Percentiles rank a stretch among this genome's conserved stretches.
Evolutionary conservation across 148 eudicot species (phyloP).

Genomic region (Diospyros kaki): DNA sequence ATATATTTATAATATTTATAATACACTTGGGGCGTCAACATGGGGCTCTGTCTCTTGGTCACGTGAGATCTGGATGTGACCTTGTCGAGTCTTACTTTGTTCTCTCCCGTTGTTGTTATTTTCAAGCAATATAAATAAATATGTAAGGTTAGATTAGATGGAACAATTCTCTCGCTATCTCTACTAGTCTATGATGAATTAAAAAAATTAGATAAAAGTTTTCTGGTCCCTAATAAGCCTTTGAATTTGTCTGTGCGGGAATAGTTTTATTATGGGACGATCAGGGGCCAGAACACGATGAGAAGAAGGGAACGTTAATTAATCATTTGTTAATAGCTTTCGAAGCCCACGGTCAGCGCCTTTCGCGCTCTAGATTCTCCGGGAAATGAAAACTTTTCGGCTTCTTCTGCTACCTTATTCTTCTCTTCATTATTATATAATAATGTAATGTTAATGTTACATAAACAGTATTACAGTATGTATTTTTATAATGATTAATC

Average conservation of each 20-base stretch:
- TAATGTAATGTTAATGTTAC: background rate
- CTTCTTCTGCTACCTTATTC: conserved; percentile 19
- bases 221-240: conserved; percentile 18
- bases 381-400: conserved; percentile 31
- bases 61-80: conserved; percentile 34
- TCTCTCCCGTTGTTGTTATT: conserved; percentile 17
- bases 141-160: background rate
- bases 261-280: conserved; percentile 12
- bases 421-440: background rate
- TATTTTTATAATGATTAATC: no score
- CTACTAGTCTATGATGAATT: no score
- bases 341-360: conserved; percentile 47
- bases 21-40: conserved; percentile 49
- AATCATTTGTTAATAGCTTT: conserved; percentile 17
- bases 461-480: no score
- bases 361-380: conserved; percentile 58
- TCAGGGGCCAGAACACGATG: conserved; percentile 11
- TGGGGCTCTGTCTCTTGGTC: conserved; percentile 14
- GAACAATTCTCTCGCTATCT: background rate
- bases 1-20: background rate
- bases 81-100: conserved; percentile 23
- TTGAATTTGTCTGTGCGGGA: conserved; percentile 7
- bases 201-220: no score
- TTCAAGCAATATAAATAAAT: background rate
- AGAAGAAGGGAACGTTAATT: conserved; percentile 19